Base-by-base conservation (phyloP, 768 basidiomycete genomes). In the Tylopilus intermedius region DNA sequence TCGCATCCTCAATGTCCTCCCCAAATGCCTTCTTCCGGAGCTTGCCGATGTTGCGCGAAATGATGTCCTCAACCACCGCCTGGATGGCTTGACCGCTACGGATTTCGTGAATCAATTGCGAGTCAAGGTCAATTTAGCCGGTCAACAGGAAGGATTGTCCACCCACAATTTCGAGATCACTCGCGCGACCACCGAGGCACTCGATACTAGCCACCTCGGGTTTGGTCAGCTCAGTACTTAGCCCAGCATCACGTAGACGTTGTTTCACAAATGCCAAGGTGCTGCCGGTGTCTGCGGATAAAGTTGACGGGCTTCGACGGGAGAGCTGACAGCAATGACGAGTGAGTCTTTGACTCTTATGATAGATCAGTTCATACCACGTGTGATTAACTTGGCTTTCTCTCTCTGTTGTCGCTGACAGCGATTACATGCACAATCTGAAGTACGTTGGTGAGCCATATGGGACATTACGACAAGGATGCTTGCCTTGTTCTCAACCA, bases 341-440 rank as follows among this genome's bases (percentile, higher is more conserved):
- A 39, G 37, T 37, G 13, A 51, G 8, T 18, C 21, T 40, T 47
- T n/a, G n/a, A 5, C 18, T 3, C 33, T 22, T 22, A 11, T n/a
- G 21, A 24, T 32, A 37, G 2, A 22, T 38, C 30, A 21, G 9
- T 29, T 42, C 57, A 15, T 60, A 88, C 91, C 86, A 76, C 86
- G 88, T 0, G 90, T 83, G 7, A 98, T 72, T n/a, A 80, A 75
- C 65, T 92, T 96, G 1, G 83, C 76, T 52, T 94, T 88, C 61
- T 93, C 61, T 93, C 92, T 26, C 88, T 81, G 59, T 92, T 93
- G 65, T 98, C 91, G 60, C 90, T 90, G 41, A 94, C 73, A 32
- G 97, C 82, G 45, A 99, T 75, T 43, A 96, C 92, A 68, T 98
- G 94, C 0, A 95, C 95, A 51, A 91, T 74, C 90, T 93, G 55